Conservation (phyloP, 2,329 filamentous ascomycete species). For the Fusarium sp. region DNA sequence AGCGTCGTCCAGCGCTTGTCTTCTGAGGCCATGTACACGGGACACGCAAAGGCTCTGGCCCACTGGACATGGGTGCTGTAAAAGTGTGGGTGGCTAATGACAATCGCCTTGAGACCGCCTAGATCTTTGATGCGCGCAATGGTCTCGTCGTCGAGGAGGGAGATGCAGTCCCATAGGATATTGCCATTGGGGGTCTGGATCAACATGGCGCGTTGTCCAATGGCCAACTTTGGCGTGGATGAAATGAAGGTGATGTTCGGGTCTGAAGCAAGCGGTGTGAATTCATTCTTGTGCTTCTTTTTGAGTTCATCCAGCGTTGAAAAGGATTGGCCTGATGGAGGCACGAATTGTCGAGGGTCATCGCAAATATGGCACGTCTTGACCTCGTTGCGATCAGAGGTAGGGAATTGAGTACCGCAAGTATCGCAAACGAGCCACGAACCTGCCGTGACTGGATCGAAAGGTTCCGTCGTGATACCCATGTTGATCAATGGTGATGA, state of each 20-base stretch:
- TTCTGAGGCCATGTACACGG: constrained; percentile 76
- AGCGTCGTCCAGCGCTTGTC: constrained; percentile 76
- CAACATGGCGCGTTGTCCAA: constrained; percentile 82
- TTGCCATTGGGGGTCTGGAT: constrained; percentile 77
- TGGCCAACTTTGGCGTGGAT: constrained; percentile 74
- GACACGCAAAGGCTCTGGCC: constrained; percentile 77
- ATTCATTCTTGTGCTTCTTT: constrained; percentile 66
- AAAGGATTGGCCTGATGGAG: constrained; percentile 71
- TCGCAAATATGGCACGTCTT: constrained; percentile 79
- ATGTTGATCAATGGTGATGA: constrained; percentile 28
- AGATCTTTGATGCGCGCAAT: constrained; percentile 68
- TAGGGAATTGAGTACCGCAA: constrained; percentile 77
- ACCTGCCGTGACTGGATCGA: constrained; percentile 39
- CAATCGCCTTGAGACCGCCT: constrained; percentile 79
- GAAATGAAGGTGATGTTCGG: constrained; percentile 61
- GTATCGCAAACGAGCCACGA: constrained; percentile 72
- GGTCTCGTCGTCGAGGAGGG: constrained; percentile 77
- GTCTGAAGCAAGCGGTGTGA: constrained; percentile 63
- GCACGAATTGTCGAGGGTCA: constrained; percentile 80
- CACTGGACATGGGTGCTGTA: constrained; percentile 84
- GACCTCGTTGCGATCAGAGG: constrained; percentile 61
- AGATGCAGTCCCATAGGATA: constrained; percentile 84
- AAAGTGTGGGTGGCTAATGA: constrained; percentile 86
- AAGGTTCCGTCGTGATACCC: constrained; percentile 41
- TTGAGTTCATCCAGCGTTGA: constrained; percentile 68